Evolutionary conservation across 2,329 filamentous ascomycete species (phyloP).

Genomic region (Septoria petroselini): DNA sequence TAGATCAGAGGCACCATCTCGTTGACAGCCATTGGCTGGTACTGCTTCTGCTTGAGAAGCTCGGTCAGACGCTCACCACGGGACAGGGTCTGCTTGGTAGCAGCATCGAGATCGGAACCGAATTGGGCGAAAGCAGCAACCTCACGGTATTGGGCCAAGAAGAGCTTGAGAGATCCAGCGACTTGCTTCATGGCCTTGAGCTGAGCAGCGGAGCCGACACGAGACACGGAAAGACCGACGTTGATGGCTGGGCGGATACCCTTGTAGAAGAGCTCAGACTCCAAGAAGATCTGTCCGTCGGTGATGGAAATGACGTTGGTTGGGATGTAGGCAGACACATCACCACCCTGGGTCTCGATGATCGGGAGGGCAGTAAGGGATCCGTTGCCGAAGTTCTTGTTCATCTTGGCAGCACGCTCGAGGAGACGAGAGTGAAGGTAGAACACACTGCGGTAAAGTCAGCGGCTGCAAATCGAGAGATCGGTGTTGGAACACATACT

Average conservation of each 20-base stretch:
- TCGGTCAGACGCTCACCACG: constrained; percentile 99
- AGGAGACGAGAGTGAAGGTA: constrained; percentile 99
- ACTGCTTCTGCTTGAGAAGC: constrained; percentile 99
- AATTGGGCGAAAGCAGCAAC: constrained; percentile 99
- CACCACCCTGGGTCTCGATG: constrained; percentile 99
- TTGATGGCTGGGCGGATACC: constrained; percentile 99
- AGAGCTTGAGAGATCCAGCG: constrained; percentile 98
- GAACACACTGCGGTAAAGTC: constrained; percentile 64
- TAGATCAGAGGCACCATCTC: constrained; percentile 99
- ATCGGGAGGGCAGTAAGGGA: constrained; percentile 95
- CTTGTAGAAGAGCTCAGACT: constrained; percentile 99
- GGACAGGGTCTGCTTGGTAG: constrained; percentile 96
- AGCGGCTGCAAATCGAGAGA: constrained; percentile 14
- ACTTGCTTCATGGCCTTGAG: constrained; percentile 99
- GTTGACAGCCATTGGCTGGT: constrained; percentile 96
- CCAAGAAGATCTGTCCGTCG: constrained; percentile 99
- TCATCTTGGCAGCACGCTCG: constrained; percentile 99
- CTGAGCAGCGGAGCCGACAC: constrained; percentile 99
- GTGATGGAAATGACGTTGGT: constrained; percentile 99
- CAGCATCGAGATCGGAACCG: constrained; percentile 98
- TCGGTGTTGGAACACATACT: constrained; percentile 50
- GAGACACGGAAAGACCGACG: constrained; percentile 99
- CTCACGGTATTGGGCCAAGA: constrained; percentile 99
- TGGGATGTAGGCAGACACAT: constrained; percentile 99
- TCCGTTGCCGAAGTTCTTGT: constrained; percentile 81